Conservation (phyloP, 2,329 filamentous ascomycete species). For the Phoma sp. region DNA sequence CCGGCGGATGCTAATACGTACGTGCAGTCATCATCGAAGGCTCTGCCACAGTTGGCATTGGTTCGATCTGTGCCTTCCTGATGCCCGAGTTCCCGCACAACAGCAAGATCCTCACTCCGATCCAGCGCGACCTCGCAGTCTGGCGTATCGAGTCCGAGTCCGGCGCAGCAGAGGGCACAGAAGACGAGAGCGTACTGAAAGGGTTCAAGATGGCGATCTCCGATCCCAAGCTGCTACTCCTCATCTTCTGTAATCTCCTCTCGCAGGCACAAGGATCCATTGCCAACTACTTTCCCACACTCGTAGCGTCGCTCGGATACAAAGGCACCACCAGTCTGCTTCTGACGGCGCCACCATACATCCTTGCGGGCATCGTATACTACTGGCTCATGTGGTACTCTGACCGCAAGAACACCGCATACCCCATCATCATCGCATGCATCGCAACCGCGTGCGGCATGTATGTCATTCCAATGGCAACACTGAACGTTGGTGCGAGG, state of each 20-base stretch:
- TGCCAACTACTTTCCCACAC: slow-evolving; percentile 58
- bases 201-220: slow-evolving; percentile 59
- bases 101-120: slow-evolving; percentile 18
- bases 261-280: slow-evolving; percentile 63
- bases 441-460: slow-evolving; percentile 36
- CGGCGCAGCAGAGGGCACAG: slow-evolving; percentile 24
- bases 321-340: slow-evolving; percentile 60
- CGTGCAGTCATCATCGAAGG: slow-evolving; percentile 20
- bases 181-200: slow-evolving; percentile 54
- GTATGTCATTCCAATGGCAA: slow-evolving; percentile 47
- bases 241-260: slow-evolving; percentile 65
- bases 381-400: slow-evolving; percentile 51
- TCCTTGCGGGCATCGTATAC: slow-evolving; percentile 57
- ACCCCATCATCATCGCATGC: slow-evolving; percentile 51
- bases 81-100: slow-evolving; percentile 31
- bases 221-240: slow-evolving; percentile 53
- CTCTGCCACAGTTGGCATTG: slow-evolving; percentile 26
- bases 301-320: slow-evolving; percentile 63
- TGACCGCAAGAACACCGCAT: slow-evolving; percentile 52
- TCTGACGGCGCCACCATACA: slow-evolving; percentile 64
- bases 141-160: slow-evolving; percentile 29
- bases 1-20: background rate
- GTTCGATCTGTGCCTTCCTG: slow-evolving; percentile 25
- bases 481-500: slow-evolving; percentile 38
- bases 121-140: slow-evolving; percentile 25